A percentile compares a stretch with the other conserved stretches of the same genome.
Conservation (phyloP, 1,139 yeast species). For the Saccharomyces hybrid region DNA sequence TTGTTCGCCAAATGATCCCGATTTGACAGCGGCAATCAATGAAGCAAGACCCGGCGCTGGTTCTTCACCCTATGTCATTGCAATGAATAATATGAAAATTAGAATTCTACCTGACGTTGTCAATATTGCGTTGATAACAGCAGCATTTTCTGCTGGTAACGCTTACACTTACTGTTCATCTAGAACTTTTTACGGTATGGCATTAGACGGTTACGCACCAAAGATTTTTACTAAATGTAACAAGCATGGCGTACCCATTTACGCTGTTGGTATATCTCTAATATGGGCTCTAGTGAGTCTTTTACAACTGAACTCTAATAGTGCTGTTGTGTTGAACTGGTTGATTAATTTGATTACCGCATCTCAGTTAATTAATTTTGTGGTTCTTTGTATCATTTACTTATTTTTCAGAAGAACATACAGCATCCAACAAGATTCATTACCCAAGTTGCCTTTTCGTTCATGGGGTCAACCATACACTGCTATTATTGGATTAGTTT, state of each 20-base stretch:
- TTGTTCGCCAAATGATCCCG: slow-evolving; percentile 47
- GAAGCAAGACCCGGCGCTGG: slow-evolving; percentile 51
- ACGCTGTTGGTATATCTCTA: slow-evolving; percentile 40
- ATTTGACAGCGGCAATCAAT: slow-evolving; percentile 36
- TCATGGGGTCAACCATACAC: slow-evolving; percentile 55
- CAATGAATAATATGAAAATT: slow-evolving; percentile 48
- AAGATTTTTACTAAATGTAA: slow-evolving; percentile 43
- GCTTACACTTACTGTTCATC: slow-evolving; percentile 63
- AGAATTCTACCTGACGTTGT: slow-evolving; percentile 54
- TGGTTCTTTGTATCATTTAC: slow-evolving; percentile 57
- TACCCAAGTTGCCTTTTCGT: slow-evolving; percentile 48
- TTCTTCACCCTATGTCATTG: slow-evolving; percentile 57
- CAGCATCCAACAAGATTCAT: slow-evolving; percentile 47
- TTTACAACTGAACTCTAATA: slow-evolving; percentile 51
- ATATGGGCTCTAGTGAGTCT: slow-evolving; percentile 38
- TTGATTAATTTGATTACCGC: slow-evolving; percentile 72
- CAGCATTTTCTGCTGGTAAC: slow-evolving; percentile 69
- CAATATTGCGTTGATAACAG: slow-evolving; percentile 51
- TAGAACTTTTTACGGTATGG: slow-evolving; percentile 53
- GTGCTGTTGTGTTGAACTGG: slow-evolving; percentile 66
- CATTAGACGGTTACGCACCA: slow-evolving; percentile 58
- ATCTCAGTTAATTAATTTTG: slow-evolving; percentile 67
- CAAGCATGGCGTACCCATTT: slow-evolving; percentile 44
- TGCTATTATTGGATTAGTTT: slow-evolving; percentile 43
- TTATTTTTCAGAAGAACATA: slow-evolving; percentile 58